Evolutionary conservation across 345 rosid genomes (phyloP), one percentile per base, ranked within the genome.

Genomic region (Camelina laxa): DNA sequence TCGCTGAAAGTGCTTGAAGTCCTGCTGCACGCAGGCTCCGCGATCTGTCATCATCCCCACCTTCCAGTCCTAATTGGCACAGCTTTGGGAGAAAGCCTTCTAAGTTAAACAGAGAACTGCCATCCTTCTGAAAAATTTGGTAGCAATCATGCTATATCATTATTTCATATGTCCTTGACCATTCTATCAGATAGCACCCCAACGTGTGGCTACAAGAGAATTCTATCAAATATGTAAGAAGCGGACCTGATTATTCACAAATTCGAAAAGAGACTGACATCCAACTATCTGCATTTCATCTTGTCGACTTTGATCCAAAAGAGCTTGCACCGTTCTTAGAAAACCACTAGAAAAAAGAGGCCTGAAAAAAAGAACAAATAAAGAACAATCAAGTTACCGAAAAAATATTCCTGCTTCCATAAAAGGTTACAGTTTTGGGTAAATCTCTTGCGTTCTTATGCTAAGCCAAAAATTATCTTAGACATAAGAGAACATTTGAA

Each of bases 71-170:
- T 81, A 91, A 77, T 55, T 84, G 88, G 76, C 97, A 92, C 63
- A 96, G 86, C 82, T 91, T 88, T 21, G 97, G 96, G 72, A 96
- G 83, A 74, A 90, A 89, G 64, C 86, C 90, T 86, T 96, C 99
- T 67, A 96, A 88, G 80, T 82, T 92, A 80, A 90, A 91, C 85
- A 92, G 77, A 80, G 85, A 87, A 71, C 91, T 87, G 62, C 91
- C 98, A 69, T 91, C 97, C 70, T 76, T 87, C 99, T 92, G 96
- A 73, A 86, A 79, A 85, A 57, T 71, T 79, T 42, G 69, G 39
- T 33, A 58, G 48, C 4, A 57, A 16, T 65, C 41, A 65, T 19
- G 44, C 44, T 11, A 56, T 74, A 17, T 59, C 21, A 13, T 48
- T 48, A 22, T 17, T 59, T 42, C 62, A 3, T 30, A 21, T 39